phyloP scores from a whole-genome alignment of 2,329 filamentous ascomycete genomes.

The Aspergillus pseudotamarii region DNA sequence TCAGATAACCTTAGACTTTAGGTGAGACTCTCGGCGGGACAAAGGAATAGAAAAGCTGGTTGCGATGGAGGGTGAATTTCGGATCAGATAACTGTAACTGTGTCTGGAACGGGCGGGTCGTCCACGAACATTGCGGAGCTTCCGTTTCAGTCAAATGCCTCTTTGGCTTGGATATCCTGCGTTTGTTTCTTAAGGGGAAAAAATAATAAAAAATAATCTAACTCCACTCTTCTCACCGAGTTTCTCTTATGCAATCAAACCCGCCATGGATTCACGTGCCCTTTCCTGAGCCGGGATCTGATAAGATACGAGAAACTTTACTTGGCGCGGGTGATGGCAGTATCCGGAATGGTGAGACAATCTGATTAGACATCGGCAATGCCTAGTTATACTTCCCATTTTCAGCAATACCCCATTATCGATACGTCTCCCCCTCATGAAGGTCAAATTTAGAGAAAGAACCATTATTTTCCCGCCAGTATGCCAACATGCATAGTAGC shows the following conservation, averaged over 20 bases:
- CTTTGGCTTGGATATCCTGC: neutral
- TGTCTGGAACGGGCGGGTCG: neutral
- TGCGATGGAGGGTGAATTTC: neutral
- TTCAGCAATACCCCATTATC: neutral
- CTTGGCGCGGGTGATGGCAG: neutral
- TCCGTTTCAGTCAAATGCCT: neutral
- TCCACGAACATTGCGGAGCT: neutral
- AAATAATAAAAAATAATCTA: neutral
- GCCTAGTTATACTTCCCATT: neutral
- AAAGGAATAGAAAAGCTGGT: neutral
- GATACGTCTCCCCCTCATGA: neutral
- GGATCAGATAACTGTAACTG: slow-evolving; percentile 14
- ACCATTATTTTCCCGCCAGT: neutral
- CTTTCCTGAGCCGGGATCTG: neutral
- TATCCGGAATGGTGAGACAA: neutral
- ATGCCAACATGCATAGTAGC: neutral
- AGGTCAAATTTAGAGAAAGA: neutral
- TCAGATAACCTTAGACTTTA: slow-evolving; percentile 12
- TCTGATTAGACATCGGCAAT: neutral
- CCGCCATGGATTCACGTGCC: neutral
- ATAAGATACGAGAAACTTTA: neutral
- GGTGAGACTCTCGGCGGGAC: neutral
- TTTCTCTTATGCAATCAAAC: neutral
- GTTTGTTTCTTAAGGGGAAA: too few species aligned
- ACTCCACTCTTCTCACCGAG: neutral